Evolutionary conservation across 2,329 filamentous ascomycete species (phyloP).

Genomic region (Penicillium glabrum): DNA sequence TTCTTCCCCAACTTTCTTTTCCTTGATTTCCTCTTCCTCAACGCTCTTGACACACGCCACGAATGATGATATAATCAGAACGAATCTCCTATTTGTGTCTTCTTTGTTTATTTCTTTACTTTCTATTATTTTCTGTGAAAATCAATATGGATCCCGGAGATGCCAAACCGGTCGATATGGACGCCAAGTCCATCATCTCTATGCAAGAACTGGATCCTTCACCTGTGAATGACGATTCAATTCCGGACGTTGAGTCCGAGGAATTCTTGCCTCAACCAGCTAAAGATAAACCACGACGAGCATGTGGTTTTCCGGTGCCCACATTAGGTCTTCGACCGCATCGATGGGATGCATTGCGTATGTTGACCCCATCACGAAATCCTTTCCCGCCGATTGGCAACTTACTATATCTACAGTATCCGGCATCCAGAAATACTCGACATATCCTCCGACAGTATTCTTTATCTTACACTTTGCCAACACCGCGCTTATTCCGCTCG

Average conservation of each 20-base stretch:
- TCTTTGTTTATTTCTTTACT: background rate
- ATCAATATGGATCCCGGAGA: slow-evolving; percentile 17
- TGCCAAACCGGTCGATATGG: slow-evolving; percentile 29
- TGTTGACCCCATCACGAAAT: slow-evolving; percentile 27
- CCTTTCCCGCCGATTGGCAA: background rate
- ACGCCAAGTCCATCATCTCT: slow-evolving; percentile 56
- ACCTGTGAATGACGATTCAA: slow-evolving; percentile 64
- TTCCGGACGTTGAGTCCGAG: slow-evolving; percentile 50
- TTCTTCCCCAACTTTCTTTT: slow-evolving; percentile 12
- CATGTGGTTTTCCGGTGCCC: slow-evolving; percentile 21
- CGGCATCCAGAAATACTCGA: slow-evolving; percentile 82
- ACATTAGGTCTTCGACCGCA: slow-evolving; percentile 63
- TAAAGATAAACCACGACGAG: slow-evolving; percentile 10
- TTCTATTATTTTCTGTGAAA: background rate
- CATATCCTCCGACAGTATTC: slow-evolving; percentile 79
- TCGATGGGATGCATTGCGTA: slow-evolving; percentile 74
- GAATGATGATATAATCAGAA: slow-evolving; percentile 13
- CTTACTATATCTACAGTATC: slow-evolving; percentile 54
- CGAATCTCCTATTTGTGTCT: slow-evolving; percentile 10
- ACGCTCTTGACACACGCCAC: slow-evolving; percentile 2
- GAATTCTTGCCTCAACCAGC: slow-evolving; percentile 41
- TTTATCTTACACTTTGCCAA: slow-evolving; percentile 75
- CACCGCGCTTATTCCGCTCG: slow-evolving; percentile 75
- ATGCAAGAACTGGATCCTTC: slow-evolving; percentile 79
- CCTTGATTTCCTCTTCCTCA: background rate